Conservation (phyloP, 2,329 filamentous ascomycete species). For the Lithohypha guttulata region DNA sequence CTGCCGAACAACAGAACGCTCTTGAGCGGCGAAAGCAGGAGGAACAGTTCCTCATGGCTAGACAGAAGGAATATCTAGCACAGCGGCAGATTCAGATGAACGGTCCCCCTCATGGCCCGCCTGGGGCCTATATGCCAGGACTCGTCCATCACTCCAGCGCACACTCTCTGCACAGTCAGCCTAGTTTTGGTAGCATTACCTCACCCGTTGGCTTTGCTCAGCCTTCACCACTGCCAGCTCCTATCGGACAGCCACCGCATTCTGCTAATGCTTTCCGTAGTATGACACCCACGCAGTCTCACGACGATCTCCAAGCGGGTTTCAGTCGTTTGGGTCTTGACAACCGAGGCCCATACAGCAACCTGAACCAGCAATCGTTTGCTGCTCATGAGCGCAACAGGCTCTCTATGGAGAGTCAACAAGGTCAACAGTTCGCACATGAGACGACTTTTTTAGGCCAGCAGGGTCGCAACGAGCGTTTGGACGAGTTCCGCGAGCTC, state of each 20-base stretch:
- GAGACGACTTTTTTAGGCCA: conserved; percentile 38
- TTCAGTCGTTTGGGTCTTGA: conserved; percentile 56
- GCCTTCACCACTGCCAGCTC: conserved; percentile 47
- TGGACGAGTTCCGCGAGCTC: conserved; percentile 73
- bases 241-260: conserved; percentile 40
- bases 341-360: conserved; percentile 35
- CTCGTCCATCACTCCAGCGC: conserved; percentile 91
- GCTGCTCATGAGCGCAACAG: conserved; percentile 30
- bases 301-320: conserved; percentile 55
- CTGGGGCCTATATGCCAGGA: conserved; percentile 37
- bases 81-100: conserved; percentile 71
- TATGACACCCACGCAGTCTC: conserved; percentile 30
- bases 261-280: conserved; percentile 9
- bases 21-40: conserved; percentile 94
- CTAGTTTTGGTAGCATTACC: conserved; percentile 87
- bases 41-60: conserved; percentile 92
- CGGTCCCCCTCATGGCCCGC: conserved; percentile 47
- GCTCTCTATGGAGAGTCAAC: conserved; percentile 12
- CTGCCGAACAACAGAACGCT: conserved; percentile 95
- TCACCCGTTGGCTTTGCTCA: conserved; percentile 70
- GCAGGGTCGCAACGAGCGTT: conserved; percentile 51
- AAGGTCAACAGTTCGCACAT: conserved; percentile 23
- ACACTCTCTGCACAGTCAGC: conserved; percentile 92
- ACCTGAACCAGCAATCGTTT: conserved; percentile 47
- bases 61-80: conserved; percentile 85